Evolutionary conservation across 2,329 filamentous ascomycete species (phyloP), one percentile per base, ranked within the genome.

Genomic region (Alternaria incomplexa): DNA sequence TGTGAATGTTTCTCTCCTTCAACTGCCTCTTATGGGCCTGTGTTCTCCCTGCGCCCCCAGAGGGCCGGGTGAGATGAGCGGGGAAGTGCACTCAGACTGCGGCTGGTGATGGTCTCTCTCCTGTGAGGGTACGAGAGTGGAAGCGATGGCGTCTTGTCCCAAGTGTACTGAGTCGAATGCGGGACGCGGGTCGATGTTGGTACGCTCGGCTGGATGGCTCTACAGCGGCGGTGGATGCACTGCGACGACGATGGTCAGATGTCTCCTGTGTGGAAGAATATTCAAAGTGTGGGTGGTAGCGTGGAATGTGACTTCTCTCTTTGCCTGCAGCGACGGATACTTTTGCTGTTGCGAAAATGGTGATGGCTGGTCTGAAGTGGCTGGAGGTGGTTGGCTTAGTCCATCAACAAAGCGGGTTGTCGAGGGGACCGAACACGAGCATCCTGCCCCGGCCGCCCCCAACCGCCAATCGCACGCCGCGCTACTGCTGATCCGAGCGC

Each of bases 1-100:
- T 67, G 65, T 79, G 72, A 73, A 56, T 70, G 61, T 73, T 60
- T 68, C 45, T 67, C 43, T 68, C 56, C 65, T 70, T 72, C 68
- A 71, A 64, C 60, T 72, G 63, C 61, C 65, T 73, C 66, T 56
- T 65, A 62, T 66, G 70, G 69, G 63, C 61, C 54, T 62, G 57
- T 67, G 63, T 53, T 64, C 69, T 76, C 77, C 79, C 76, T 72
- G 79, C 79, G 80, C 79, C 79, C 80, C 73, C 77, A 74, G 71
- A 77, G 80, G 80, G 79, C 79, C 75, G 79, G 78, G 78, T 68
- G 65, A 62, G 63, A 57, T 55, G 61, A 69, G 66, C 65, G 72
- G 67, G 53, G 73, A 72, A 74, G 75, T 77, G 76, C 77, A 76
- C 67, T 74, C 76, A 72, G 70, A 62, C 65, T 48, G 53, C 17